Evolutionary conservation across 768 basidiomycete species (phyloP).

Genomic region (Podaxis mareebaensis): DNA sequence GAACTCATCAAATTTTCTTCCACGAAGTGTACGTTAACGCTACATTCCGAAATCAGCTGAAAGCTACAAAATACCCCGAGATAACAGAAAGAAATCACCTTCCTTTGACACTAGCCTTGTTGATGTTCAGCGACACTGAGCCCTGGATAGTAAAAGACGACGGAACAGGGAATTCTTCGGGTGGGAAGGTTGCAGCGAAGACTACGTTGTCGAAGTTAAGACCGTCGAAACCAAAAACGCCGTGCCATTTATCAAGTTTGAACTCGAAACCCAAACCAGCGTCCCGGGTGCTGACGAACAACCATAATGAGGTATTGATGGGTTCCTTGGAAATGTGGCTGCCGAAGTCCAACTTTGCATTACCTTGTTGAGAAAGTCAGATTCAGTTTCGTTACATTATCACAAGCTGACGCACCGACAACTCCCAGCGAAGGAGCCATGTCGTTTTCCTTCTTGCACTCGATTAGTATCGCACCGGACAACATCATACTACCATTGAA

Average conservation of each 20-base stretch:
- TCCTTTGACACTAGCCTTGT: neutral
- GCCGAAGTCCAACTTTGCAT: neutral
- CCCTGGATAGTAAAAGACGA: neutral
- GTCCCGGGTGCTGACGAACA: neutral
- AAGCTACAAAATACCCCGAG: neutral
- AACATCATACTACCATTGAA: neutral
- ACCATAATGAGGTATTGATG: neutral
- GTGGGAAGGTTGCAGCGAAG: neutral
- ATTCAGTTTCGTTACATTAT: neutral
- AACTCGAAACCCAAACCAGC: neutral
- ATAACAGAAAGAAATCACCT: neutral
- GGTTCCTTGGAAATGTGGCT: neutral
- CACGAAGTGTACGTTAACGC: neutral
- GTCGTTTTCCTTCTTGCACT: neutral
- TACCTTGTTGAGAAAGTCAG: neutral
- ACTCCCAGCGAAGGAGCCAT: neutral
- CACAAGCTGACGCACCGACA: neutral
- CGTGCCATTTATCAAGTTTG: neutral
- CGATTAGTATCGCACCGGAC: neutral
- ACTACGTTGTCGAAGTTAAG: neutral
- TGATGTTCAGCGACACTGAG: neutral
- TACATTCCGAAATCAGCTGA: neutral
- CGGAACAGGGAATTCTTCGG: neutral
- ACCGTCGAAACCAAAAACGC: neutral
- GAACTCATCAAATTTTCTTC: neutral